These are phyloP conservation scores for Crepidotus variabilis DNA, from an alignment of 768 basidiomycete species.

Conservation along the genomic window DNA sequence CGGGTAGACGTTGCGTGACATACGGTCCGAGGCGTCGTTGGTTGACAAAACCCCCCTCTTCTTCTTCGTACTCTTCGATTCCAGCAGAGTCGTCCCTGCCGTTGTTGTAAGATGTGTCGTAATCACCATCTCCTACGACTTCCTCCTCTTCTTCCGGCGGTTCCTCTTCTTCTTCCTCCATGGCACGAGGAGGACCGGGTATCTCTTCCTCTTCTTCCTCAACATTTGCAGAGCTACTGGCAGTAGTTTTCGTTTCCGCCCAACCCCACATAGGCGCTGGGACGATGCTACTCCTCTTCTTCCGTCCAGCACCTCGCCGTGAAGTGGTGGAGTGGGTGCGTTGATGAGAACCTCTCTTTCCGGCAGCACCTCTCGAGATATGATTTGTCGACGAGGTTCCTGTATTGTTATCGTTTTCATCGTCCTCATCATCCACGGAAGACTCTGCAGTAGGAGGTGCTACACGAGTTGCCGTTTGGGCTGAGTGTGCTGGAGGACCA, in stretches of 20 bases:
- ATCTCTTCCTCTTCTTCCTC: slow-evolving; percentile 49
- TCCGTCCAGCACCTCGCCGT: slow-evolving; percentile 29
- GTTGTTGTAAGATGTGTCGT: slow-evolving; percentile 7
- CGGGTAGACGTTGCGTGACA: slow-evolving; percentile 5
- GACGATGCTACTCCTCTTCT: slow-evolving; percentile 64
- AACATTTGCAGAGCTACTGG: slow-evolving; percentile 15
- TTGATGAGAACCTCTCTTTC: slow-evolving; percentile 20
- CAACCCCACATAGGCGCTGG: slow-evolving; percentile 87
- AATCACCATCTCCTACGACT: slow-evolving; percentile 34
- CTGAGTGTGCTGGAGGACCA: slow-evolving; percentile 3
- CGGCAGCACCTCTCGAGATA: slow-evolving; percentile 23
- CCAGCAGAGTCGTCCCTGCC: slow-evolving; percentile 16
- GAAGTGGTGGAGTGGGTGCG: slow-evolving; percentile 19
- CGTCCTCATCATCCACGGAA: slow-evolving; percentile 9
- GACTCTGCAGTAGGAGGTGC: slow-evolving; percentile 7
- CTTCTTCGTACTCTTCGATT: slow-evolving; percentile 18
- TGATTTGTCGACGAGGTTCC: slow-evolving; percentile 5
- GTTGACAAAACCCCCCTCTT: slow-evolving; percentile 9
- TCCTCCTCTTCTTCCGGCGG: slow-evolving; percentile 34
- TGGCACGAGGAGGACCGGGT: slow-evolving; percentile 42
- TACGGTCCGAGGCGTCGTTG: slow-evolving; percentile 14
- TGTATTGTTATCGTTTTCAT: neutral
- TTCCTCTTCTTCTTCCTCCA: slow-evolving; percentile 62
- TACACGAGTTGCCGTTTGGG: neutral
- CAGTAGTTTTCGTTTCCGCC: slow-evolving; percentile 49